Conservation (phyloP, 495 filamentous ascomycete genomes). For the Emericellopsis terricola region DNA sequence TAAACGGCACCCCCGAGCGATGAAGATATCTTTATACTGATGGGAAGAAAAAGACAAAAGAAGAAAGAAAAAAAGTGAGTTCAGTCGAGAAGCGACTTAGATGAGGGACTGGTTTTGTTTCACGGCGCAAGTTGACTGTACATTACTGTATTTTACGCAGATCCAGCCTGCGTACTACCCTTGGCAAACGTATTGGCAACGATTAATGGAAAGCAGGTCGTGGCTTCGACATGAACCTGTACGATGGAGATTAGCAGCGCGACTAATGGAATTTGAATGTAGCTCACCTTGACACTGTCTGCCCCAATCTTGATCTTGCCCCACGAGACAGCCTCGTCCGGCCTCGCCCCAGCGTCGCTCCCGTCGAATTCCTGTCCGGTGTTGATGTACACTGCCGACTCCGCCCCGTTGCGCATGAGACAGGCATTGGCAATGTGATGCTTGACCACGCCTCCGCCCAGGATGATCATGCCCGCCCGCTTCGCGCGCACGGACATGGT, state of each 20-base stretch:
- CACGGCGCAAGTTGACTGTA: no score
- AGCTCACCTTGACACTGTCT: slow-evolving; percentile 65
- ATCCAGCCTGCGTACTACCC: no score
- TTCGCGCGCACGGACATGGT: slow-evolving; percentile 70
- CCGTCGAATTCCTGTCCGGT: slow-evolving; percentile 95
- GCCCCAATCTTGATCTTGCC: slow-evolving; percentile 87
- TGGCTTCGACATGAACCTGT: slow-evolving; percentile 81
- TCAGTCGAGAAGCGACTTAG: no score
- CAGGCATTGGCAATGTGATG: slow-evolving; percentile 97
- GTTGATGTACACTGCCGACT: slow-evolving; percentile 92
- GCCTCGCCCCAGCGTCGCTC: slow-evolving; percentile 85
- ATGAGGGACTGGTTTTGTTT: no score
- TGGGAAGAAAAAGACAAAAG: no score
- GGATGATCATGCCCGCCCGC: slow-evolving; percentile 78
- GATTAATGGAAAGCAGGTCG: slow-evolving; percentile 80
- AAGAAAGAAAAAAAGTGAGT: no score
- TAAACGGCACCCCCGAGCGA: no score
- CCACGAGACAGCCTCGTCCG: slow-evolving; percentile 96
- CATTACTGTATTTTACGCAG: no score
- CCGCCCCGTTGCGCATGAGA: slow-evolving; percentile 90
- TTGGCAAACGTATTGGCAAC: slow-evolving; percentile 87
- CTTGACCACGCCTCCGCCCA: slow-evolving; percentile 86
- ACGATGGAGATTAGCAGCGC: no score
- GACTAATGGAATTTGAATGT: no score
- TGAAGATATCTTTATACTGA: no score